Base-by-base conservation (phyloP, 176 grass and related monocot genomes). In the Tuctoria greenei region DNA sequence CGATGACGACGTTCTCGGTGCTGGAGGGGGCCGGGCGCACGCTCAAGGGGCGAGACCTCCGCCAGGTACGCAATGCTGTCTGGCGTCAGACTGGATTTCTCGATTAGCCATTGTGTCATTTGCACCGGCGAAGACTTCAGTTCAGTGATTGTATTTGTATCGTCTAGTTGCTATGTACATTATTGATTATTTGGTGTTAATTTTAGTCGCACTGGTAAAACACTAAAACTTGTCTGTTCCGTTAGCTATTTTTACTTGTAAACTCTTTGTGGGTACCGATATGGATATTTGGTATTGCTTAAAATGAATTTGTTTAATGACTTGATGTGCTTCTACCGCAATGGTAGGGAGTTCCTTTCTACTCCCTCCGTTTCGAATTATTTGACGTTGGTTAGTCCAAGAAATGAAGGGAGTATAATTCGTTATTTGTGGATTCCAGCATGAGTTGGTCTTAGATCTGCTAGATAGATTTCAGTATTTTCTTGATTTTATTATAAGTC, bases 31-130 rank as follows among this genome's bases (percentile, higher is more conserved):
- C 87, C 1, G 92, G 95, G 4, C 79, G 89, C 71, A 99, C 87
- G 17, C 89, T 95, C 16, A 99, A 99, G 74, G 95, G 95, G 36
- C 85, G 95, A 69, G 95, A 99, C 66, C 91, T 95, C 65, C 84
- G 80, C 64, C 87, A 88, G 77, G 87, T 92, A 77, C 85, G 92
- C 75, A 92, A 99, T 75, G 92, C 89, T 39, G 77, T 99, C 54
- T 95, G 87, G 87, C 76, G 80, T 72, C 89, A 71, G 66, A 95
- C 89, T 7, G 95, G 95, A 17, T 92, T 95, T 79, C 82, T 95
- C n/a, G 87, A 95, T 90, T 99, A 81, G 89, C 58, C 75, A 31
- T 16, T 17, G 38, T 83, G 52, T 39, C 41, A n/a, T 59, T 72
- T 79, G 44, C 72, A 72, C 10, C 1, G 23, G 12, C 21, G 2